phyloP scores from a whole-genome alignment of 257 asterid genomes.

The Leonotis leonurus region DNA sequence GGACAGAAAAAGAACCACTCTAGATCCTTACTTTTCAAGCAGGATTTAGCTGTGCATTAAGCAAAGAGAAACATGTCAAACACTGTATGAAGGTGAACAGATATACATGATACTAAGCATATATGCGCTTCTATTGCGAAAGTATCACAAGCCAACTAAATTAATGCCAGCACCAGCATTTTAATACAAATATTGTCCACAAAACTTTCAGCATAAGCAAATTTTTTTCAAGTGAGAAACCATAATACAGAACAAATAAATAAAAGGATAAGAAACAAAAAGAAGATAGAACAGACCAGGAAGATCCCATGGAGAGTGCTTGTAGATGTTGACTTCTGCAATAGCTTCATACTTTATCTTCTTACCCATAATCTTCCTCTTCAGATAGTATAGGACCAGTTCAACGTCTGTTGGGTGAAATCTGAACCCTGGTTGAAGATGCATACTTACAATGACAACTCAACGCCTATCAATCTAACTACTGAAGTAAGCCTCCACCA shows the following conservation, averaged over 20 bases:
- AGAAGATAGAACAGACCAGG: constrained; percentile 45
- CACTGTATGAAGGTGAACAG: background rate
- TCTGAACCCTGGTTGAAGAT: constrained; percentile 81
- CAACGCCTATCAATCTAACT: constrained; percentile 14
- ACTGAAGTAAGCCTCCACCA: constrained; percentile 8
- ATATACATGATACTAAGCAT: background rate
- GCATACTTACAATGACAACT: constrained; percentile 27
- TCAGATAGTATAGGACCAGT: constrained; percentile 67
- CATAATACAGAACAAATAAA: background rate
- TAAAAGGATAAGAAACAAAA: background rate
- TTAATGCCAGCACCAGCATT: background rate
- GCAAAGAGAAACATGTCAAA: background rate
- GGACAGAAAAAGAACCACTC: constrained; percentile 97
- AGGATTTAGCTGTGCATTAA: constrained; percentile 51
- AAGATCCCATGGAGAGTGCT: constrained; percentile 82
- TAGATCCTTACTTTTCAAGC: constrained; percentile 55
- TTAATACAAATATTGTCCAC: background rate
- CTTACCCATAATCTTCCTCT: constrained; percentile 64
- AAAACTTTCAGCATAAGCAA: background rate
- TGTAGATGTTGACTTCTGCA: constrained; percentile 72
- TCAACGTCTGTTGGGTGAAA: constrained; percentile 89
- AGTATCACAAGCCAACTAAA: background rate
- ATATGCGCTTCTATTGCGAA: background rate
- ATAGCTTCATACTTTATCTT: constrained; percentile 54
- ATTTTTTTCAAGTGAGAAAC: background rate